Evolutionary conservation across 2,329 filamentous ascomycete species (phyloP), one percentile per base, ranked within the genome.

Genomic region (Pseudogymnoascus sp.): DNA sequence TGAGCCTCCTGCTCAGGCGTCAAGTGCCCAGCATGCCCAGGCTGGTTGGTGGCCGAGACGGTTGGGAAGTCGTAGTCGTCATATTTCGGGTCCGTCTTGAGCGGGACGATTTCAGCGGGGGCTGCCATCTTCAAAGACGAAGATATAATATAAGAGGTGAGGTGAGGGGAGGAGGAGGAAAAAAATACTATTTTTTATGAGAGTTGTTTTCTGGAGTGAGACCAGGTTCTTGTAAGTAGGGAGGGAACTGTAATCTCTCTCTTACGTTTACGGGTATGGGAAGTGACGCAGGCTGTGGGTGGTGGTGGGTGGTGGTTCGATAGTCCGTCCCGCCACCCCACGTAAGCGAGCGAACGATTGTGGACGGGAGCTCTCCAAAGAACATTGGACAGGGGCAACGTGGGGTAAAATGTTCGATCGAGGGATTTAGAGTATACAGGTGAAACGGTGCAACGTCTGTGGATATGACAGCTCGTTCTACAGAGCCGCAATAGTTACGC

Each of bases 11-110:
- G 92, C 75, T 89, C 84, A 62, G 85, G 81, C 61, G 88, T 94
- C 70, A 95, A 88, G 76, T 95, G 85, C 73, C 94, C 94, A 65
- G 93, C 87, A 75, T 97, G 92, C 67, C 94, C 94, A 69, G 80
- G 79, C 72, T 87, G 84, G 54, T 82, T 74, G 68, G 84, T 84
- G 61, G 89, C 84, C 54, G 90, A 85, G 65, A 84, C 87, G 66
- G 87, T 90, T 65, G 94, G 94, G 80, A 84, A 97, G 77, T 97
- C 92, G 77, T 94, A 97, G 80, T 95, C 76, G 79, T 97, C 94
- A 81, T 97, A 96, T 79, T 96, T 97, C 74, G 90, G 82, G 76
- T 96, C 87, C 70, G 91, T 73, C 74, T 84, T 78, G 71, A 72
- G 37, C 4, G 69, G 61, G 9, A 37, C 35, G 35, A 58, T 3